phyloP scores from a whole-genome alignment of 1,284 basidiomycete genomes.

The Puccinia brachypodii region DNA sequence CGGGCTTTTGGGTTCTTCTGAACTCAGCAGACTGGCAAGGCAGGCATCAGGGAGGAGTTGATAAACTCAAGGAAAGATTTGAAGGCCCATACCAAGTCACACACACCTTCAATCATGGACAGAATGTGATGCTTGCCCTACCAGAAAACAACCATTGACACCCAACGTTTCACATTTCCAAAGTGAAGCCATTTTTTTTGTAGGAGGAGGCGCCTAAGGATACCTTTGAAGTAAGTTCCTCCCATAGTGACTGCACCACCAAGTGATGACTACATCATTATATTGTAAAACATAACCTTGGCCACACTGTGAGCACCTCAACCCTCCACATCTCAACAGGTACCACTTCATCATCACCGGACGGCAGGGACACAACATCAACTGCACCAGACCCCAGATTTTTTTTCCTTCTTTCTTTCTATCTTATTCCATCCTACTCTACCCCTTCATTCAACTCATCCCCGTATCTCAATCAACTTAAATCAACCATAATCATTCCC shows the following conservation, averaged over 20 bases:
- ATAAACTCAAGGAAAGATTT: background rate
- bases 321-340: background rate
- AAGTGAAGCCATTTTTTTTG: background rate
- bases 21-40: background rate
- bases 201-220: background rate
- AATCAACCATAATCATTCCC: too few relatives aligned
- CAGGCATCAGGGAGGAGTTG: background rate
- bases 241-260: background rate
- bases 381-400: background rate
- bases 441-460: background rate
- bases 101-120: background rate
- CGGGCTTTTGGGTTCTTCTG: background rate
- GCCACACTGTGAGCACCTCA: conserved; percentile 17
- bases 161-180: background rate
- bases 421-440: background rate
- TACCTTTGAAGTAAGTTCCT: background rate
- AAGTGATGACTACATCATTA: background rate
- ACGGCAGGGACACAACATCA: background rate
- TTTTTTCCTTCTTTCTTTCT: background rate
- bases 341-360: background rate
- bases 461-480: too few relatives aligned
- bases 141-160: background rate
- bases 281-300: background rate
- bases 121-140: background rate
- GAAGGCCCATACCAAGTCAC: background rate